Percentiles rank a stretch among this genome's conserved stretches.
Conservation (phyloP, 2,329 filamentous ascomycete genomes). For the Diplodia mutila region DNA sequence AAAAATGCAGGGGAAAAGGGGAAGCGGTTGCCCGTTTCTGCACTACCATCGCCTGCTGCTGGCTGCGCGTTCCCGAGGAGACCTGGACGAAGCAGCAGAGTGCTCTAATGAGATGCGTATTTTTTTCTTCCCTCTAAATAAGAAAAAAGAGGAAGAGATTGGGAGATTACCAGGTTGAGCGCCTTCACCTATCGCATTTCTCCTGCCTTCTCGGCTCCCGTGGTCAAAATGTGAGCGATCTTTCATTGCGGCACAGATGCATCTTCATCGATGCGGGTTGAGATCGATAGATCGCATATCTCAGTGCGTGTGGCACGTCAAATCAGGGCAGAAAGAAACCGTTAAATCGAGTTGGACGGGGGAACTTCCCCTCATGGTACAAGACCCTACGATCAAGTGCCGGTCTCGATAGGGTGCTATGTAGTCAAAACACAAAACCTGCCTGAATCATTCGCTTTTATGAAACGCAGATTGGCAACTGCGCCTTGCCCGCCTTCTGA, state of each 20-base stretch:
- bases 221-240: neutral
- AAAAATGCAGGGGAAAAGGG: conserved; percentile 2
- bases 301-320: neutral
- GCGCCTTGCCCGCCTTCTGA: neutral
- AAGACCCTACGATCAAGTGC: neutral
- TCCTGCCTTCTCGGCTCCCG: neutral
- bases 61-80: neutral
- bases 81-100: neutral
- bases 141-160: neutral
- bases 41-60: neutral
- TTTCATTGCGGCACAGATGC: neutral
- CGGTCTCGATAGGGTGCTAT: neutral
- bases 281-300: conserved; percentile 7
- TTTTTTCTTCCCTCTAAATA: no score
- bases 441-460: neutral
- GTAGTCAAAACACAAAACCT: neutral
- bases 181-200: neutral
- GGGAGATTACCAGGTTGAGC: neutral
- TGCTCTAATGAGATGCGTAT: neutral
- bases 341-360: neutral
- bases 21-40: neutral
- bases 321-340: neutral
- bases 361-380: neutral
- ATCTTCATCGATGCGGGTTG: neutral
- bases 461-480: neutral